Evolutionary conservation across 495 filamentous ascomycete genomes (phyloP).

Genomic region (Neurospora tetraspora): DNA sequence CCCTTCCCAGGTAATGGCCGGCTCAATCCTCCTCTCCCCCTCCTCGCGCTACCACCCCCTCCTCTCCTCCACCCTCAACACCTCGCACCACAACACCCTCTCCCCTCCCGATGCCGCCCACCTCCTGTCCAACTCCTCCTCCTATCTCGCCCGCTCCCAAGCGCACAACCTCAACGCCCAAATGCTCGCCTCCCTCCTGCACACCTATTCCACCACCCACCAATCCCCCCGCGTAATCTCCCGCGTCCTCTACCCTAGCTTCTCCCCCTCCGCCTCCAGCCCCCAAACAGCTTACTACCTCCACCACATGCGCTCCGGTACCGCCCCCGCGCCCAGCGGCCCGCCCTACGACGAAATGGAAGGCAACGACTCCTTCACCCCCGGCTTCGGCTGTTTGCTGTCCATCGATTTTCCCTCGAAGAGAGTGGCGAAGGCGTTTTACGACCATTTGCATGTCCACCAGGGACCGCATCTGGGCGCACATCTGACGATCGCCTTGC

Average conservation of each 20-base stretch:
- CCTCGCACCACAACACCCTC: conserved; percentile 28
- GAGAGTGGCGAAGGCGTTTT: conserved; percentile 24
- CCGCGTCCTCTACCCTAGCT: conserved; percentile 32
- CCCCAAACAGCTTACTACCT: too few relatives aligned
- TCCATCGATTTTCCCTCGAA: conserved; percentile 32
- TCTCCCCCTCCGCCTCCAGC: too few relatives aligned
- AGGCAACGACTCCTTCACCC: conserved; percentile 15
- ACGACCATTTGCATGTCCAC: conserved; percentile 31
- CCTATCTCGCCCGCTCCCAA: conserved; percentile 29
- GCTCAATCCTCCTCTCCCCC: conserved; percentile 32
- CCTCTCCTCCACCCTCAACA: conserved; percentile 19
- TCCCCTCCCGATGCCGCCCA: conserved; percentile 29
- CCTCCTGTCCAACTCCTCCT: conserved; percentile 31
- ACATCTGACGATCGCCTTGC: conserved; percentile 32
- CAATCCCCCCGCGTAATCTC: conserved; percentile 20
- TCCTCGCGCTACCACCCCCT: conserved; percentile 17
- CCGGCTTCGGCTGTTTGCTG: conserved; percentile 30
- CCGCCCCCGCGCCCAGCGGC: not conserved
- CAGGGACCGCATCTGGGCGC: conserved; percentile 39
- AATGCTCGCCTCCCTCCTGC: conserved; percentile 26
- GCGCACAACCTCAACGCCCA: conserved; percentile 35
- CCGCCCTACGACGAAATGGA: not conserved
- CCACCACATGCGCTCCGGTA: conserved; percentile 20
- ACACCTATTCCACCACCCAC: conserved; percentile 7
- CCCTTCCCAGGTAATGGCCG: conserved; percentile 43